Conservation (phyloP, 192 early-diverging fungal species). For the Helicostylum pulchrum region DNA sequence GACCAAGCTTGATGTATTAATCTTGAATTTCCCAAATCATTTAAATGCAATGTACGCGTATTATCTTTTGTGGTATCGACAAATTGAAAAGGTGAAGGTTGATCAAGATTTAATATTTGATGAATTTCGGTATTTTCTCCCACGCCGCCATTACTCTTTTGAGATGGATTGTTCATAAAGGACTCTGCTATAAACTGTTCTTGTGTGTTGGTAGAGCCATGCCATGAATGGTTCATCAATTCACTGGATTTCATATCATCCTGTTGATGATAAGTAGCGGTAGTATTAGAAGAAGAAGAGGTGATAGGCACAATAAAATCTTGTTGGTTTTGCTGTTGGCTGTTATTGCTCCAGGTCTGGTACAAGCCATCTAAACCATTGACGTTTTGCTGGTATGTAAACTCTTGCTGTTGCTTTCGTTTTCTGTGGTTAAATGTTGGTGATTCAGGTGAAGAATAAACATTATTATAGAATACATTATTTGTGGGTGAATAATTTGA, state of each 20-base stretch:
- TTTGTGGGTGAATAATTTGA: too few species aligned
- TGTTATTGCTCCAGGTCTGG: background rate
- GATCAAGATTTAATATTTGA: conserved; percentile 9
- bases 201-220: too few species aligned
- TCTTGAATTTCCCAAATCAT: background rate
- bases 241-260: too few species aligned
- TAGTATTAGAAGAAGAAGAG: background rate
- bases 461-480: background rate
- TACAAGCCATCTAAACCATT: background rate
- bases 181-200: too few species aligned
- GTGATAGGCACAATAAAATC: background rate
- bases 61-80: background rate
- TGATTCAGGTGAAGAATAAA: conserved; percentile 1
- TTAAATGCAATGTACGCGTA: background rate
- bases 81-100: background rate
- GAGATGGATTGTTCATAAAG: background rate
- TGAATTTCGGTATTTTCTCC: conserved; percentile 7
- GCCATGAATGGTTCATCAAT: too few species aligned
- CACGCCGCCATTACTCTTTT: background rate
- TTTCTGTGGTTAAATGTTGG: background rate
- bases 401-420: conserved; percentile 1
- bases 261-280: background rate
- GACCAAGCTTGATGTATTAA: background rate
- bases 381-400: background rate
- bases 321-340: background rate